These are phyloP conservation scores for Melianthus villosus DNA, from an alignment of 441 rosid genomes.

Conservation along the genomic window DNA sequence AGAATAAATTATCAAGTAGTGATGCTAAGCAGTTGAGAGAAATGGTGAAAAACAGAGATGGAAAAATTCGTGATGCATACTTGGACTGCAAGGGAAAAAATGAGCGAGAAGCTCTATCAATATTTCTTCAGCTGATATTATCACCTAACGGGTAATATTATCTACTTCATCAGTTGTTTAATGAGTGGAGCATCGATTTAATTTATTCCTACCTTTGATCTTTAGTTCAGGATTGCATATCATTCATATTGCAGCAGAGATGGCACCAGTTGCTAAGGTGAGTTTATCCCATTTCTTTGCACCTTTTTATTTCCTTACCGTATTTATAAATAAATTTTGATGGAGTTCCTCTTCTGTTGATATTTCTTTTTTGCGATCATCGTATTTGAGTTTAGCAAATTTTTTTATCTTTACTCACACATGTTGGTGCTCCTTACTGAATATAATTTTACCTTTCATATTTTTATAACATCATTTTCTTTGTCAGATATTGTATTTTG, in stretches of 20 bases:
- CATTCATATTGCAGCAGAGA: slow-evolving; percentile 87
- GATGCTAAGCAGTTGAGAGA: slow-evolving; percentile 66
- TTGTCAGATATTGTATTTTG: too few relatives aligned
- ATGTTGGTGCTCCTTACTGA: too few relatives aligned
- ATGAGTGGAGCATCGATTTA: slow-evolving; percentile 9
- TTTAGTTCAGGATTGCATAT: slow-evolving; percentile 77
- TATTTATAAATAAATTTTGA: slow-evolving; percentile 1
- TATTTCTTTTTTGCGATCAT: too few relatives aligned
- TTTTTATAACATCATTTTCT: too few relatives aligned
- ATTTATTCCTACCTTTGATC: slow-evolving; percentile 23
- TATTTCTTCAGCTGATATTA: slow-evolving; percentile 45
- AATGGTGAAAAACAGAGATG: slow-evolving; percentile 70
- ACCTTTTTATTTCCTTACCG: slow-evolving; percentile 7
- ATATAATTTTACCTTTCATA: too few relatives aligned
- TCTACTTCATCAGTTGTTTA: slow-evolving; percentile 2
- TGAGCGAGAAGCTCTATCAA: slow-evolving; percentile 46
- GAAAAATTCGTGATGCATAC: slow-evolving; percentile 42
- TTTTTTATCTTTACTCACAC: too few relatives aligned
- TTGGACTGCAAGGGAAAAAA: slow-evolving; percentile 49
- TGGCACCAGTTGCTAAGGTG: slow-evolving; percentile 99
- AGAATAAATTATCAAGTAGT: slow-evolving; percentile 44
- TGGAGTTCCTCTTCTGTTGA: not conserved
- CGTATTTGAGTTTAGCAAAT: too few relatives aligned
- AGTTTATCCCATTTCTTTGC: slow-evolving; percentile 14
- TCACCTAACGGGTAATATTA: slow-evolving; percentile 39